Percentiles rank a stretch among this genome's conserved stretches.
These are phyloP conservation scores for Torulaspora quercuum DNA, from an alignment of 805 yeast species.

Conservation along the genomic window DNA sequence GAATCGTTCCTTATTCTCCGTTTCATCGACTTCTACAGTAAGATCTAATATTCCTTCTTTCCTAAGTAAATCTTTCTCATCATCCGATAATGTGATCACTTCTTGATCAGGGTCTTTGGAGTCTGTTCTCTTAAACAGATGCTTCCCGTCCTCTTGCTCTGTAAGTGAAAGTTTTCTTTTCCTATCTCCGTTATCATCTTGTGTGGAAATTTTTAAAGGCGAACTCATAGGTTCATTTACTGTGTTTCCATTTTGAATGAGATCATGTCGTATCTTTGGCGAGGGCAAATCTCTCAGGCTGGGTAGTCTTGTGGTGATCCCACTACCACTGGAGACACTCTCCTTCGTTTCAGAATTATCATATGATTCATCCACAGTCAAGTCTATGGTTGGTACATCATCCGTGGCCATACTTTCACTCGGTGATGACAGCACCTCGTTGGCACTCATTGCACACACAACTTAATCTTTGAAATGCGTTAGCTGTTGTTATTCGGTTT, in stretches of 20 bases:
- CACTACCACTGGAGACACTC: too few relatives aligned
- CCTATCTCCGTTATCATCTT: not conserved
- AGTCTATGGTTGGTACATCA: constrained; percentile 23
- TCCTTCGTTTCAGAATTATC: not conserved
- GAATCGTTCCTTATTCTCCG: constrained; percentile 13
- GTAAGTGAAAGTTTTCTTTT: constrained; percentile 1
- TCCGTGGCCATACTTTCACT: constrained; percentile 12
- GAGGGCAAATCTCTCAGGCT: constrained; percentile 1
- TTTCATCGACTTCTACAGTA: too few relatives aligned
- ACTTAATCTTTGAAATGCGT: too few relatives aligned
- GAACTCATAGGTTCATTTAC: constrained; percentile 3
- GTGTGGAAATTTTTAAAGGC: constrained; percentile 10
- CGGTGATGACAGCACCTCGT: too few relatives aligned
- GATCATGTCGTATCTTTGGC: constrained; percentile 3
- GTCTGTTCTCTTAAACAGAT: not conserved
- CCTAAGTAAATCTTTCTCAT: constrained; percentile 4
- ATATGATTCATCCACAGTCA: constrained; percentile 13
- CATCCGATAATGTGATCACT: constrained; percentile 11
- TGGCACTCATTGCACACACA: too few relatives aligned
- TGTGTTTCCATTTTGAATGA: not conserved
- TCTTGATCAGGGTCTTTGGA: constrained; percentile 5
- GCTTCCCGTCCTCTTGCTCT: constrained; percentile 2
- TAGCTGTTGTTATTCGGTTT: too few relatives aligned
- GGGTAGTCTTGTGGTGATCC: constrained; percentile 2
- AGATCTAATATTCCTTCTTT: too few relatives aligned